Base-by-base conservation (phyloP, 257 asterid genomes). In the Solanum medicagineum region DNA sequence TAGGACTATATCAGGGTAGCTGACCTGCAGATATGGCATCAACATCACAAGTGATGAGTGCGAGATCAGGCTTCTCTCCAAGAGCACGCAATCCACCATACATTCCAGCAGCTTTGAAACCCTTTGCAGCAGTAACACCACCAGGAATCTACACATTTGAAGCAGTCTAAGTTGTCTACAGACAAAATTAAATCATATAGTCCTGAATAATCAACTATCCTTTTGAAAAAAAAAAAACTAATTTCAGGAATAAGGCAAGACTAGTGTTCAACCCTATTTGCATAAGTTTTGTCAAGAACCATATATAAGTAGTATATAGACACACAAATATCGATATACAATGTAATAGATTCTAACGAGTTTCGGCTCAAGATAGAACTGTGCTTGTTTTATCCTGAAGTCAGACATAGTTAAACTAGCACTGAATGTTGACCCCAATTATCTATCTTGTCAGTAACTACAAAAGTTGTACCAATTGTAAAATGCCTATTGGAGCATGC, bases 1-100 rank as follows among this genome's bases (percentile, higher is more conserved):
- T 8, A 77, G 24, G 63, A 51, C 83, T 79, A 53, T 79, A 51
- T 26, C 47, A 15, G 11, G 17, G 77, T 15, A 83, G 85, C 74
- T 75, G 75, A 93, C 98, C 99, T 88, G 99, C 98, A 87, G 98
- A 90, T 81, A 91, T 57, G 83, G 98, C 98, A 87, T 92, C 96
- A 14, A 94, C 95, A 56, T 95, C 98, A 91, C 98, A 97, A 70
- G 98, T 87, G 87, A 97, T 92, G 60, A 97, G 91, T 14, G 98
- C 97, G 83, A 97, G 97, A 91, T 97, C 98, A 86, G 99, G 99
- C 92, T 97, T 97, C 91, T 97, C 94, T 84, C 99, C 98, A 15
- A 92, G 92, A 69, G 99, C 98, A 85, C 99, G 98, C 84, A 97
- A 84, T 85, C 98, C 98, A 84, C 94, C 99, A 85, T 93, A 95